A percentile compares a stretch with the other conserved stretches of the same genome.
phyloP scores from a whole-genome alignment of 2,329 filamentous ascomycete species.

The Daldinia sp. region DNA sequence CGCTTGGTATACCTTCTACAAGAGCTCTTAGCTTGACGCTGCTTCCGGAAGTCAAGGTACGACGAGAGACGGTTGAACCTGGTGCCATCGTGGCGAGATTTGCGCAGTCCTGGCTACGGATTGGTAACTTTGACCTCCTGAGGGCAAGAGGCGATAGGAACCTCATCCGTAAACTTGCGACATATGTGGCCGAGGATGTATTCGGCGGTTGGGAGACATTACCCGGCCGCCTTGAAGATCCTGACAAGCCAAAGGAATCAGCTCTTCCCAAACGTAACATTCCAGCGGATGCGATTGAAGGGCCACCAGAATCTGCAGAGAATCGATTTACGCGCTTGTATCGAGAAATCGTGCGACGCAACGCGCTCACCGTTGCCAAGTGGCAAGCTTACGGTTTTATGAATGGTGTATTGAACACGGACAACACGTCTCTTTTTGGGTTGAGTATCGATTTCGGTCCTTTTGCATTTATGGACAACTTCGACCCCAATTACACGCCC shows the following conservation, averaged over 20 bases:
- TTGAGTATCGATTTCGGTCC: conserved; percentile 95
- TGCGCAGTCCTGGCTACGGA: conserved; percentile 88
- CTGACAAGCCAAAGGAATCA: conserved; percentile 61
- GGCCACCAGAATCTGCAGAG: conserved; percentile 74
- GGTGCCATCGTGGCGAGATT: conserved; percentile 94
- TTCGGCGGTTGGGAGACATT: conserved; percentile 89
- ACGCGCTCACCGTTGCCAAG: conserved; percentile 86
- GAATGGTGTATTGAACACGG: conserved; percentile 97
- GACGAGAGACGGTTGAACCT: conserved; percentile 85
- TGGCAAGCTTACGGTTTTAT: conserved; percentile 99
- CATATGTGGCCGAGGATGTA: conserved; percentile 88
- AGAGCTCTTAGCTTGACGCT: conserved; percentile 86
- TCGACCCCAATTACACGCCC: conserved; percentile 93
- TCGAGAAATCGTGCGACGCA: conserved; percentile 85
- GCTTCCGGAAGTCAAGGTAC: conserved; percentile 77
- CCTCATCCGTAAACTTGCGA: conserved; percentile 78
- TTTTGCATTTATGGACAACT: conserved; percentile 97
- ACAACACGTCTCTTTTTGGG: conserved; percentile 93
- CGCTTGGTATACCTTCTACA: conserved; percentile 86
- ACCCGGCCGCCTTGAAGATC: conserved; percentile 69
- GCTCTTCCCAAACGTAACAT: conserved; percentile 65
- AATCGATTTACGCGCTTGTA: conserved; percentile 91
- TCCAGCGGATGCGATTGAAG: conserved; percentile 71
- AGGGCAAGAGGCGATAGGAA: conserved; percentile 82
- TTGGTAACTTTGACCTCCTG: conserved; percentile 97